These are phyloP conservation scores for Sphagnum contortum DNA, from an alignment of 225 moss, liverwort and hornwort genomes.

Conservation along the genomic window DNA sequence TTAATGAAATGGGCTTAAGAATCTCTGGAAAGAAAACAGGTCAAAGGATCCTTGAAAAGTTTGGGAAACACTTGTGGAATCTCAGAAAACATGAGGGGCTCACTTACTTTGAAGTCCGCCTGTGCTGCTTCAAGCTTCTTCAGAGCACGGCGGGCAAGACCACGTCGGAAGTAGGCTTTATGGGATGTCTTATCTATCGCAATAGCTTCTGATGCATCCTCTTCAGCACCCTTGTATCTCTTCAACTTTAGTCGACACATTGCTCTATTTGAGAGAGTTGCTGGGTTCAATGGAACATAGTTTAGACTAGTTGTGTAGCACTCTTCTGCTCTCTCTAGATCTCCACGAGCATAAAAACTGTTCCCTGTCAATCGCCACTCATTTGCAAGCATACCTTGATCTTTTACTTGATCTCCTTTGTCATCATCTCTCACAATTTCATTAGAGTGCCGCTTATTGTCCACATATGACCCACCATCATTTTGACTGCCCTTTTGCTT, in stretches of 20 bases:
- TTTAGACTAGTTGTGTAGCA: conserved; percentile 26
- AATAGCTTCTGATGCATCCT: conserved; percentile 18
- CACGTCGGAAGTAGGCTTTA: conserved; percentile 21
- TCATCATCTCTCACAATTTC: no score
- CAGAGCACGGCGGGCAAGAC: conserved; percentile 5
- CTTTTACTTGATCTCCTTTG: no score
- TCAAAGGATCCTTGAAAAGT: no score
- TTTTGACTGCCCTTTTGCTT: background rate
- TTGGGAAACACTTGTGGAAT: no score
- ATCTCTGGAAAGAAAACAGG: no score
- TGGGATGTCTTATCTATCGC: conserved; percentile 8
- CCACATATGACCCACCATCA: no score
- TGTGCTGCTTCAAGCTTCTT: conserved; percentile 18
- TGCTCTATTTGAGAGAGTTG: conserved; percentile 19
- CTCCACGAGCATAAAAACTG: conserved; percentile 7
- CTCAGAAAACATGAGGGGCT: no score
- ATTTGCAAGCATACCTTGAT: conserved; percentile 4
- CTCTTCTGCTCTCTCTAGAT: conserved; percentile 12
- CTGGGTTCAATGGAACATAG: conserved; percentile 1
- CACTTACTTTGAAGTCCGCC: conserved; percentile 24
- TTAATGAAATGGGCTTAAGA: no score
- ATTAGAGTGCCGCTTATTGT: no score
- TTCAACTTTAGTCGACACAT: conserved; percentile 18
- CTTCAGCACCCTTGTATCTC: conserved; percentile 14
- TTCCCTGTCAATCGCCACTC: conserved; percentile 35